These are phyloP conservation scores for Eucalyptus tenuipes DNA, from an alignment of 345 rosid genomes.

Conservation along the genomic window DNA sequence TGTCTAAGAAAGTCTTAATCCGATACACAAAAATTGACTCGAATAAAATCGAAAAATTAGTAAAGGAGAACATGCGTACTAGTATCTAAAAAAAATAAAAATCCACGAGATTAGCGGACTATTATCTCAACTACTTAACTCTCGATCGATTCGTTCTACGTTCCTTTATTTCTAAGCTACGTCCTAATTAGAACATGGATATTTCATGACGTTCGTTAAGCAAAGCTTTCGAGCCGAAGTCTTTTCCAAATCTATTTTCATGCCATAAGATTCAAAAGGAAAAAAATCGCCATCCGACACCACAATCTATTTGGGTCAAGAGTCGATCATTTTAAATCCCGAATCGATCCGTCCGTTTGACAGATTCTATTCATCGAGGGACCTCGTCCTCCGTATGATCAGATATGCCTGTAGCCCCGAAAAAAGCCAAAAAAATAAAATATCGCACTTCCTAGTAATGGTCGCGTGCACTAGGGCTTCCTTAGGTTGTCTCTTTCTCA, in stretches of 20 bases:
- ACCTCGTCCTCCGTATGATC: not conserved
- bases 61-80: not conserved
- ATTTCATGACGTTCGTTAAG: not conserved
- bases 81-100: not conserved
- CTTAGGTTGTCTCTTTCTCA: not conserved
- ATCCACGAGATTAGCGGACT: not conserved
- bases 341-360: not conserved
- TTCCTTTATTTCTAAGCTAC: not conserved
- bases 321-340: not conserved
- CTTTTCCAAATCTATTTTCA: not conserved
- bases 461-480: not conserved
- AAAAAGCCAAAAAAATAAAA: not conserved
- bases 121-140: not conserved
- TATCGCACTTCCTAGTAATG: not conserved
- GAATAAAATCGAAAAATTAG: not conserved
- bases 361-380: not conserved
- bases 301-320: not conserved
- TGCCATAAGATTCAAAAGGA: not conserved
- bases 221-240: accelerated
- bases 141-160: accelerated
- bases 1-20: not conserved
- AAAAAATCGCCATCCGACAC: not conserved
- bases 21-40: not conserved
- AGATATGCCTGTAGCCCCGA: not conserved
- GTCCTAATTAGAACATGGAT: not conserved